Base-by-base conservation (phyloP, 352 stramenopile species). In the Phytophthora boehmeriae region DNA sequence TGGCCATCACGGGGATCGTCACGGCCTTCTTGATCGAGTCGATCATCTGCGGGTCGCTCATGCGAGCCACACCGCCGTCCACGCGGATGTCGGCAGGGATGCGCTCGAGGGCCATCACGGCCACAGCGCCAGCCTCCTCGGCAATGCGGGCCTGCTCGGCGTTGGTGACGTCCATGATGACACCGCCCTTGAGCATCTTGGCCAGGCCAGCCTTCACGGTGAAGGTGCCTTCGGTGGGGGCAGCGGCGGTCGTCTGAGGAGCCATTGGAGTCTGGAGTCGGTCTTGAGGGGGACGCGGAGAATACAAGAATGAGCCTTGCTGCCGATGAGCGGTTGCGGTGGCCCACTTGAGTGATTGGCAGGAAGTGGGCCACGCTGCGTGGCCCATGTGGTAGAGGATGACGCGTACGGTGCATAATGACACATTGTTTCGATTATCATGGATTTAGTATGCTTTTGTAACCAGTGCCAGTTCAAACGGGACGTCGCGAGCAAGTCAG, bases 1-100 rank as follows among this genome's bases (percentile, higher is more conserved):
- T 99, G 43, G 97, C 97, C 97, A 99, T 99, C 34, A 99, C 97
- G 13, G 97, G 97, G 66, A 99, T 99, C 28, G 95, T 98, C 32
- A 99, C 97, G 10, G 96, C 96, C 62, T 98, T 98, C 80, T 99
- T 98, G 78, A 99, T 99, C 67, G 96, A 93, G 36, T 96, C 83
- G 65, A 99, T 99, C 88, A 99, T 98, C 58, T 95, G 65, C 13
- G 97, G 97, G 78, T 99, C 97, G 36, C 88, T 98, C 96, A 99
- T 99, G 53, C 97, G 94, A 5, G 97, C 97, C 8, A 99, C 97
- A 28, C 97, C 97, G 30, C 97, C 97, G 63, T 99, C 94, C 39
- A 81, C 71, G 59, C 97, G 93, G 70, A 99, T 99, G 76, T 99
- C 97, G 30, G 97, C 97, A 14, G 97, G 97, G 66, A 99, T 99